phyloP scores from a whole-genome alignment of 2,329 filamentous ascomycete genomes.

The Trichothecium roseum region DNA sequence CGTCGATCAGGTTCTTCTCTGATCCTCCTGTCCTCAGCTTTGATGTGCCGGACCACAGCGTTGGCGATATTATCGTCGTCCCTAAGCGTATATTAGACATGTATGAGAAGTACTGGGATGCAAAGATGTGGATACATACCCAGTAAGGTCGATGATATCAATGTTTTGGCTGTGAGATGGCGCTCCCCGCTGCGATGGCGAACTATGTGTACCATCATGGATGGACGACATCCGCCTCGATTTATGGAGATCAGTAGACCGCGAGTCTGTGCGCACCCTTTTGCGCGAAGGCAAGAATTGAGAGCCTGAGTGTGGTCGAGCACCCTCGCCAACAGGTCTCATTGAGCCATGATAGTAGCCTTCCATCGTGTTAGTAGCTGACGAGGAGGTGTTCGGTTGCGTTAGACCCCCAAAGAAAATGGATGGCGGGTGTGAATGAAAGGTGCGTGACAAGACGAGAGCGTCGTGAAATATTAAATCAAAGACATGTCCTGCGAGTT shows the following conservation, averaged over 20 bases:
- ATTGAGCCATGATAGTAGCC: background rate
- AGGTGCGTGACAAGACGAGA: too few species aligned
- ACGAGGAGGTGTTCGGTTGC: too few species aligned
- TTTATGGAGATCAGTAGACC: slow-evolving; percentile 13
- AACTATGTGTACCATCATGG: too few species aligned
- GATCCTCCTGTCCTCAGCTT: slow-evolving; percentile 19
- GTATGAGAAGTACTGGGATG: background rate
- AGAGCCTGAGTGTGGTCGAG: too few species aligned
- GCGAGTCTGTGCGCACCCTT: too few species aligned
- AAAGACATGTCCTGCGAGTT: too few species aligned
- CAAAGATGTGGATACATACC: slow-evolving; percentile 14
- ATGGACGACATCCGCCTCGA: slow-evolving; percentile 17
- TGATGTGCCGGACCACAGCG: slow-evolving; percentile 22
- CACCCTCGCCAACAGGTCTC: background rate
- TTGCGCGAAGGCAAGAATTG: too few species aligned
- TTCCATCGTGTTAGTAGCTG: too few species aligned
- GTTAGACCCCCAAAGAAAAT: too few species aligned
- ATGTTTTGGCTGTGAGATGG: slow-evolving; percentile 5
- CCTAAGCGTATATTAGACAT: slow-evolving; percentile 8
- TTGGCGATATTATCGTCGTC: slow-evolving; percentile 19
- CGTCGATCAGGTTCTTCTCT: slow-evolving; percentile 17
- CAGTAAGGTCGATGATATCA: slow-evolving; percentile 31
- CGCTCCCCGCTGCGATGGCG: background rate
- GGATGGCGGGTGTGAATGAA: too few species aligned
- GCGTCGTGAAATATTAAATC: too few species aligned